Percentiles rank a stretch among this genome's conserved stretches.
Conservation (phyloP, 225 moss, liverwort and hornwort genomes). For the Polytrichum commune region DNA sequence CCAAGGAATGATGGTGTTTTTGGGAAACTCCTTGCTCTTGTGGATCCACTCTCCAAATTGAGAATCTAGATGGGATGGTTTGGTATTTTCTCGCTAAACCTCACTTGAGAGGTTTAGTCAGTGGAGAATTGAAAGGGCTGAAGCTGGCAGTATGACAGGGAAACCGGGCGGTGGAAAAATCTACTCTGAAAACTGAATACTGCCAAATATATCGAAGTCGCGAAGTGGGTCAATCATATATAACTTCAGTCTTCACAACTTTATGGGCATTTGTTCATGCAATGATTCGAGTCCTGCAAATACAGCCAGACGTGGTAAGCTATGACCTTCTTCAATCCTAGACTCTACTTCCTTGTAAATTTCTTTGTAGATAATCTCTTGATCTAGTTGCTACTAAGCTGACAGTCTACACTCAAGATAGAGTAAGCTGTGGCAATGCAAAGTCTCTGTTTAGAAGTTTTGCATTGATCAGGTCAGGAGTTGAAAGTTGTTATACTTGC, state of each 20-base stretch:
- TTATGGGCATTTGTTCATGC: slow-evolving; percentile 71
- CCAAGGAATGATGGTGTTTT: background rate
- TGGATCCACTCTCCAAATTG: background rate
- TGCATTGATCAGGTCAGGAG: too few relatives aligned
- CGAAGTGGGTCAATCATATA: slow-evolving; percentile 91
- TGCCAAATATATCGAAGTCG: slow-evolving; percentile 75
- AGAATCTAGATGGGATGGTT: background rate
- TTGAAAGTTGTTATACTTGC: too few relatives aligned
- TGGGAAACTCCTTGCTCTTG: too few relatives aligned
- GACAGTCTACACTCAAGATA: too few relatives aligned
- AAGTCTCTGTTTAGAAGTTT: too few relatives aligned
- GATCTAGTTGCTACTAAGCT: too few relatives aligned
- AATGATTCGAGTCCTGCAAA: slow-evolving; percentile 55
- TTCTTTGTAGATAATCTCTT: too few relatives aligned
- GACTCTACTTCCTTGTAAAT: too few relatives aligned
- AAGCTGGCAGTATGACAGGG: slow-evolving; percentile 71
- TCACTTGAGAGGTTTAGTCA: background rate
- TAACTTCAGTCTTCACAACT: slow-evolving; percentile 79
- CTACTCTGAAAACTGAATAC: slow-evolving; percentile 31
- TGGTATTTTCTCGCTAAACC: background rate
- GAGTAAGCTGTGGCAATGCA: too few relatives aligned
- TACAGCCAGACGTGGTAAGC: slow-evolving; percentile 89
- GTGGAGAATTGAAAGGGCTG: slow-evolving; percentile 40
- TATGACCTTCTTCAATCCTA: background rate
- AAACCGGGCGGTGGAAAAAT: slow-evolving; percentile 44